phyloP scores from a whole-genome alignment of 805 yeast species.

The Metschnikowia colocasiae region DNA sequence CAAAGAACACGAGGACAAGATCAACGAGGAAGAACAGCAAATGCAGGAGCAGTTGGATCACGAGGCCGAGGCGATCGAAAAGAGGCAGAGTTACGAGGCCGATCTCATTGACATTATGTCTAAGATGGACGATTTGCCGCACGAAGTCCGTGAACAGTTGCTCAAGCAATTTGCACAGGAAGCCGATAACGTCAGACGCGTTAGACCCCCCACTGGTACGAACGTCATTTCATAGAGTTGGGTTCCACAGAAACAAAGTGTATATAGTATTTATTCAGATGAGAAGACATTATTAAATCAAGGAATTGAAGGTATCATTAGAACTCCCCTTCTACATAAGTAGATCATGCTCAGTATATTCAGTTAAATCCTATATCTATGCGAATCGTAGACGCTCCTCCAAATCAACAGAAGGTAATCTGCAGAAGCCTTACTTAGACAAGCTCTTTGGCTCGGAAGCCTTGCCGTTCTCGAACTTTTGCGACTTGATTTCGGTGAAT shows the following conservation, averaged over 20 bases:
- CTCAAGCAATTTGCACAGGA: slow-evolving; percentile 25
- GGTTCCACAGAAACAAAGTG: slow-evolving; percentile 3
- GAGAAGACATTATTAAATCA: not conserved
- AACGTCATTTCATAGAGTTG: slow-evolving; percentile 5
- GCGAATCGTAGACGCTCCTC: not conserved
- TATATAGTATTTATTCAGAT: slow-evolving; percentile 13
- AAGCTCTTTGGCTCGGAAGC: slow-evolving; percentile 40
- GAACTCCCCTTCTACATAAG: not conserved
- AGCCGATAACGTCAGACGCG: slow-evolving; percentile 12
- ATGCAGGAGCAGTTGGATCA: slow-evolving; percentile 24
- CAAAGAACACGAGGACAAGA: slow-evolving; percentile 19
- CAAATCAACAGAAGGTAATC: not conserved
- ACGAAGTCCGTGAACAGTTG: slow-evolving; percentile 29
- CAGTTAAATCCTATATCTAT: not conserved
- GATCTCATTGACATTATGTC: slow-evolving; percentile 26
- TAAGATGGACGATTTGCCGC: slow-evolving; percentile 36
- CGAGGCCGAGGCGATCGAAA: slow-evolving; percentile 24
- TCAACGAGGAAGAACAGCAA: slow-evolving; percentile 24
- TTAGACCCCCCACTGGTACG: slow-evolving; percentile 7
- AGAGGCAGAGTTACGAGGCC: slow-evolving; percentile 14
- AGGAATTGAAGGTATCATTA: too few species aligned
- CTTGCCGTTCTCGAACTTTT: slow-evolving; percentile 68
- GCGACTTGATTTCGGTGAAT: slow-evolving; percentile 66
- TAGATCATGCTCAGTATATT: slow-evolving; percentile 4
- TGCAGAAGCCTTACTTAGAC: slow-evolving; percentile 21